Percentiles rank a stretch among this genome's conserved stretches.
Conservation (phyloP, 1,284 basidiomycete species). For the Phellopilus nigrolimitatus region DNA sequence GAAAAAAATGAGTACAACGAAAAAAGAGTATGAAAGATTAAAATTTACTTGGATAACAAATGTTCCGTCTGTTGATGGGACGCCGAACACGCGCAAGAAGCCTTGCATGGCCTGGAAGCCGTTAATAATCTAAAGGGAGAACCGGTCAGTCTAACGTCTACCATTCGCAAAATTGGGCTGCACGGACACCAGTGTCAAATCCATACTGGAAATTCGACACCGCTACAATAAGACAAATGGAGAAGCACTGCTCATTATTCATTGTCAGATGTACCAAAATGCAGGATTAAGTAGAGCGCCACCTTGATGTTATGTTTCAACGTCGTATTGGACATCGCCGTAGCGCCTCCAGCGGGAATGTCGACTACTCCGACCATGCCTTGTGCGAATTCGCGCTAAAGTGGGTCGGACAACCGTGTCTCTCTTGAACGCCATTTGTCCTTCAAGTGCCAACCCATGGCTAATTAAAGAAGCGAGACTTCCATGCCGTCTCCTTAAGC, state of each 20-base stretch:
- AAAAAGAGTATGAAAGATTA: not conserved
- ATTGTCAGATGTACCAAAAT: not conserved
- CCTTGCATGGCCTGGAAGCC: conserved; percentile 24
- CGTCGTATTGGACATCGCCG: not conserved
- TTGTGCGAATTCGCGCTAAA: not conserved
- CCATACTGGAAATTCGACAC: conserved; percentile 23
- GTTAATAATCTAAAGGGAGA: conserved; percentile 17
- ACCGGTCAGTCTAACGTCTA: not conserved
- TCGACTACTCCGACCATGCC: not conserved
- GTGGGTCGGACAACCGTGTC: too few species aligned
- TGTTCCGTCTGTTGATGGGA: conserved; percentile 3
- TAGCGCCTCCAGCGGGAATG: not conserved
- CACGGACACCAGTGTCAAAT: conserved; percentile 17
- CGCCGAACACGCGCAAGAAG: conserved; percentile 20
- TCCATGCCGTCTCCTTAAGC: too few species aligned
- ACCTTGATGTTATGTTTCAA: conserved; percentile 13
- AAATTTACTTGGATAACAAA: conserved; percentile 18
- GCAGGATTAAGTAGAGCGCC: not conserved
- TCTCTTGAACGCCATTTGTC: too few species aligned
- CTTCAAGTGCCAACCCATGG: too few species aligned
- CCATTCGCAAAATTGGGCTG: not conserved
- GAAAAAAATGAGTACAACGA: not conserved
- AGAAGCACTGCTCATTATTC: conserved; percentile 14
- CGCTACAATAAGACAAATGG: conserved; percentile 20
- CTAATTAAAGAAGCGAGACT: too few species aligned